Conservation (phyloP, 2,329 filamentous ascomycete genomes). For the Aureobasidium sp. region DNA sequence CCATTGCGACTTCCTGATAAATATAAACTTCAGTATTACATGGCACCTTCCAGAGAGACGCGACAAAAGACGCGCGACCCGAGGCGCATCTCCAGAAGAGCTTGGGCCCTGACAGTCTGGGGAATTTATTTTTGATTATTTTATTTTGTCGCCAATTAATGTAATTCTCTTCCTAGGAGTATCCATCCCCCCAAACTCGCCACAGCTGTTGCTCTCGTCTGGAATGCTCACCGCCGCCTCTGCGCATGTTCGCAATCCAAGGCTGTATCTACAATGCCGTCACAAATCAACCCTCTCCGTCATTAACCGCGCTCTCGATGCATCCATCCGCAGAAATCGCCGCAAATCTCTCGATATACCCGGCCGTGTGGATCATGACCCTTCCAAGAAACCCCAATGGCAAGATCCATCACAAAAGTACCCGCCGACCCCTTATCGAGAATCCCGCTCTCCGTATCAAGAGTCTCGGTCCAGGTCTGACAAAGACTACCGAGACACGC, state of each 20-base stretch:
- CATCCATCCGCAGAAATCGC: neutral
- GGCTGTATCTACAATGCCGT: slow-evolving; percentile 25
- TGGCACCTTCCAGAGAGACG: neutral
- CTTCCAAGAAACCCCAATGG: neutral
- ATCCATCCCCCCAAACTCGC: neutral
- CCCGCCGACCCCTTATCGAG: too few species aligned
- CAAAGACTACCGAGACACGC: too few species aligned
- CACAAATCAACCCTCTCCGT: slow-evolving; percentile 58
- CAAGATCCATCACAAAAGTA: neutral
- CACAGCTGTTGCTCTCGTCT: neutral
- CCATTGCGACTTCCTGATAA: too few species aligned
- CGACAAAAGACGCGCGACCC: slow-evolving; percentile 5
- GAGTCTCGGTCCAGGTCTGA: too few species aligned
- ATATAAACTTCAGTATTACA: too few species aligned
- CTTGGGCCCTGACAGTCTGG: slow-evolving; percentile 3
- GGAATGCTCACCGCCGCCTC: slow-evolving; percentile 13
- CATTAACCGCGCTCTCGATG: slow-evolving; percentile 47
- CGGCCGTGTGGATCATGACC: neutral
- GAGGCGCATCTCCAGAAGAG: slow-evolving; percentile 1
- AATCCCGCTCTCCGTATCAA: too few species aligned
- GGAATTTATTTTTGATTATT: too few species aligned
- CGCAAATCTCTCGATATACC: neutral
- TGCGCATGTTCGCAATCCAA: slow-evolving; percentile 8
- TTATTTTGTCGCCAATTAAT: too few species aligned
- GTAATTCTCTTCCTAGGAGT: too few species aligned